phyloP scores from a whole-genome alignment of 2,329 filamentous ascomycete species.

The Sordariomycetes sp. region DNA sequence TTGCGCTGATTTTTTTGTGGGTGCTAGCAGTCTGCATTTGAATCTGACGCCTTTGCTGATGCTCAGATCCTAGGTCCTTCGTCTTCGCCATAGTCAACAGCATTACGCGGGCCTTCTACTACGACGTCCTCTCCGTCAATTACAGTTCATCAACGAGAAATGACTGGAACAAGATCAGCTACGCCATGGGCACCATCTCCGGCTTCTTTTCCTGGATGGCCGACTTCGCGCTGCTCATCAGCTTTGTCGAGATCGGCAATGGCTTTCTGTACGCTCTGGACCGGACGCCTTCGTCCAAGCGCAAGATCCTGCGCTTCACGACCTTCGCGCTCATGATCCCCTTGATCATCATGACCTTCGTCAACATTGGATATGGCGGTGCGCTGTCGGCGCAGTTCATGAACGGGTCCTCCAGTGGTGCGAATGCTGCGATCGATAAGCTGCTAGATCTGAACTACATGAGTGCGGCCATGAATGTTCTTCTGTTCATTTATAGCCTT shows the following conservation, averaged over 20 bases:
- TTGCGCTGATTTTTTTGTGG: not conserved
- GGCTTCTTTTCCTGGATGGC: not conserved
- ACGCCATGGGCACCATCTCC: not conserved
- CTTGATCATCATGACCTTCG: not conserved
- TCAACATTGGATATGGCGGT: not conserved
- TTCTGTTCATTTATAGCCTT: not conserved
- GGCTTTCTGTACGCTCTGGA: conserved; percentile 1
- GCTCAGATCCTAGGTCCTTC: too few relatives aligned
- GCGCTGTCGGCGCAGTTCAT: not conserved
- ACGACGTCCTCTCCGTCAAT: too few relatives aligned
- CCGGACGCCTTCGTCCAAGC: not conserved
- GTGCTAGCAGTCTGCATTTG: too few relatives aligned
- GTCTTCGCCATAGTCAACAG: too few relatives aligned
- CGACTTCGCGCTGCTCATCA: not conserved
- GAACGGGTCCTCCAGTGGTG: not conserved
- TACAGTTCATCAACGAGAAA: too few relatives aligned
- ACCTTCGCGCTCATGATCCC: not conserved
- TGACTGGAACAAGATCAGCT: too few relatives aligned
- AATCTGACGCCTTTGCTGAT: too few relatives aligned
- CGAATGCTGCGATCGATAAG: not conserved
- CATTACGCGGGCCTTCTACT: too few relatives aligned
- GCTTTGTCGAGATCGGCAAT: not conserved
- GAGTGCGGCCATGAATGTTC: not conserved
- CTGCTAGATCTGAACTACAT: not conserved
- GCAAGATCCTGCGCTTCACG: not conserved